Conservation (phyloP, 768 basidiomycete genomes). For the Russula sp. region DNA sequence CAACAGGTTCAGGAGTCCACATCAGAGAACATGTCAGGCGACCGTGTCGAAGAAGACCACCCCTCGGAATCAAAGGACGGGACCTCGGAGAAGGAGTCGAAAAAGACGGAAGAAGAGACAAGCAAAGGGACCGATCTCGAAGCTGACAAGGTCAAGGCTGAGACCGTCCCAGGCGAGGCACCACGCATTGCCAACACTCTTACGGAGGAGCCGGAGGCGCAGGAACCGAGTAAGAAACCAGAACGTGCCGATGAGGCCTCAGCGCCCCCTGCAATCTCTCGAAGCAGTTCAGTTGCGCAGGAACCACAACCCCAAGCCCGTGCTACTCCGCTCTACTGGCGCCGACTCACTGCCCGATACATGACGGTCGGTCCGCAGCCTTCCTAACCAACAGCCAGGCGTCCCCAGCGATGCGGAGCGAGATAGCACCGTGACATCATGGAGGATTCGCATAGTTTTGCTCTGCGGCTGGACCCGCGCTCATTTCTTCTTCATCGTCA, state of each 20-base stretch:
- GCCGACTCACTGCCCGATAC: constrained; percentile 5
- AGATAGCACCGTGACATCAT: neutral
- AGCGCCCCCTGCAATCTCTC: neutral
- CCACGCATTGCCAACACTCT: neutral
- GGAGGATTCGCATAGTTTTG: neutral
- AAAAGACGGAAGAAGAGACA: neutral
- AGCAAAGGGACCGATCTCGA: neutral
- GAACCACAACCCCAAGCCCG: constrained; percentile 1
- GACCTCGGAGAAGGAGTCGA: constrained; percentile 1
- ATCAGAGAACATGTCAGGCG: neutral
- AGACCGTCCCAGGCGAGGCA: neutral
- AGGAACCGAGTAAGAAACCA: neutral
- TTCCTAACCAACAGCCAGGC: neutral
- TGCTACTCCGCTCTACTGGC: constrained; percentile 7
- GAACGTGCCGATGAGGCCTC: neutral
- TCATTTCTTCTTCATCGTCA: neutral
- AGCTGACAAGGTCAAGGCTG: constrained; percentile 6
- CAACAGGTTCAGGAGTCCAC: neutral
- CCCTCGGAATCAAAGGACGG: neutral
- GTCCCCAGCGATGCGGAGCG: neutral
- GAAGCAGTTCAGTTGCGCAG: neutral
- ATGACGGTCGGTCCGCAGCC: neutral
- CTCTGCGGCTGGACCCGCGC: neutral
- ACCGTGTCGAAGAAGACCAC: neutral
- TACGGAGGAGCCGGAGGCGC: constrained; percentile 7